Conservation (phyloP, 2,329 filamentous ascomycete species). For the Aureobasidium leucospermi region DNA sequence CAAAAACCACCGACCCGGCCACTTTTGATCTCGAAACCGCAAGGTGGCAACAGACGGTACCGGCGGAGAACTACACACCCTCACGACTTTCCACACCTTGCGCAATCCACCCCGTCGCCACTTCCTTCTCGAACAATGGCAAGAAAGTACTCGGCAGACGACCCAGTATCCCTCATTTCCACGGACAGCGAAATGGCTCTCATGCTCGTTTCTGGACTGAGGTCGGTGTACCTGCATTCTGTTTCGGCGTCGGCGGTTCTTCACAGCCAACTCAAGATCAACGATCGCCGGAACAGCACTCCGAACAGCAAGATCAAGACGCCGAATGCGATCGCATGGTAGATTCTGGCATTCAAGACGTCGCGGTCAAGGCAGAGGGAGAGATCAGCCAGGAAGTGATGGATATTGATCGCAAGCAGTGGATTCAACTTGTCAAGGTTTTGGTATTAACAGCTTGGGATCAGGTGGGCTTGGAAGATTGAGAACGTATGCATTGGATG, state of each 20-base stretch:
- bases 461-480: background rate
- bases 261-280: background rate
- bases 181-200: background rate
- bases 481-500: background rate
- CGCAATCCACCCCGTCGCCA: background rate
- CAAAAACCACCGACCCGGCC: background rate
- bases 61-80: background rate
- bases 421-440: conserved; percentile 9
- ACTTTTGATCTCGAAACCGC: background rate
- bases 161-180: background rate
- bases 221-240: background rate
- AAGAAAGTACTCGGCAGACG: background rate
- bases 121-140: background rate
- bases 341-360: background rate
- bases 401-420: background rate
- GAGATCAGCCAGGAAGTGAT: background rate
- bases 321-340: background rate
- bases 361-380: no score
- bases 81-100: background rate
- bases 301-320: background rate
- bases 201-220: background rate
- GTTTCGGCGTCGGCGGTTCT: background rate
- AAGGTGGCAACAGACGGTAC: background rate
- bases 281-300: background rate
- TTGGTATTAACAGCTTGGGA: conserved; percentile 9